Percentiles rank a stretch among this genome's conserved stretches.
These are phyloP conservation scores for Penicillium sp. DNA, from an alignment of 2,329 filamentous ascomycete species.

Conservation along the genomic window DNA sequence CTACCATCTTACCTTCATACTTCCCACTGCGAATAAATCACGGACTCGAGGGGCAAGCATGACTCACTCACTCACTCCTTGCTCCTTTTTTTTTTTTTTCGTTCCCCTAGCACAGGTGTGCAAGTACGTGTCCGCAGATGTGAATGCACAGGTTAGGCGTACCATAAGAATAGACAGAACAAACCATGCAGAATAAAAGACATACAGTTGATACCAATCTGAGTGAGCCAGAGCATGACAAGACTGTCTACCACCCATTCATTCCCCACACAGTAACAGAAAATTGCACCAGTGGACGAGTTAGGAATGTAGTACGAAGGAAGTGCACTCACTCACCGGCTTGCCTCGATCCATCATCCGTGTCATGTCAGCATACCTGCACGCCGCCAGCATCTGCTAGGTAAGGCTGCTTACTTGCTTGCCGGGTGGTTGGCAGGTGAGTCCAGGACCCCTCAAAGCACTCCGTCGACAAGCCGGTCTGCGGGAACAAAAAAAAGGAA, in stretches of 20 bases:
- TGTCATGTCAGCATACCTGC: neutral
- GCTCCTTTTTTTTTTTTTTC: no score
- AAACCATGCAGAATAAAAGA: neutral
- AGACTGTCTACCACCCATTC: neutral
- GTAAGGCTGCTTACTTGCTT: neutral
- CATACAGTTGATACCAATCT: neutral
- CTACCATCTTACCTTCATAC: neutral
- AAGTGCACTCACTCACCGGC: neutral
- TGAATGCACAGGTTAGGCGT: neutral
- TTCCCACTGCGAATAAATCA: neutral
- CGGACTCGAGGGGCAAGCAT: neutral
- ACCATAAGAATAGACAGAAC: neutral
- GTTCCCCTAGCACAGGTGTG: neutral
- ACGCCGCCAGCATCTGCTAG: no score
- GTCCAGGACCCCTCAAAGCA: neutral
- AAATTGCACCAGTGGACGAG: neutral
- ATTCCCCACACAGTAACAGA: neutral
- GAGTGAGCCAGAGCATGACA: neutral
- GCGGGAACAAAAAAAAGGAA: neutral
- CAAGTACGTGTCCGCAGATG: neutral
- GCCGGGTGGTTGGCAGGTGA: neutral
- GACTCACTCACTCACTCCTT: neutral
- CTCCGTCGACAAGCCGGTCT: neutral
- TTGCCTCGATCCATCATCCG: no score
- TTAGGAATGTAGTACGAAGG: neutral